Conservation (phyloP, 2,329 filamentous ascomycete genomes). For the Trichophyton schoenleinii region DNA sequence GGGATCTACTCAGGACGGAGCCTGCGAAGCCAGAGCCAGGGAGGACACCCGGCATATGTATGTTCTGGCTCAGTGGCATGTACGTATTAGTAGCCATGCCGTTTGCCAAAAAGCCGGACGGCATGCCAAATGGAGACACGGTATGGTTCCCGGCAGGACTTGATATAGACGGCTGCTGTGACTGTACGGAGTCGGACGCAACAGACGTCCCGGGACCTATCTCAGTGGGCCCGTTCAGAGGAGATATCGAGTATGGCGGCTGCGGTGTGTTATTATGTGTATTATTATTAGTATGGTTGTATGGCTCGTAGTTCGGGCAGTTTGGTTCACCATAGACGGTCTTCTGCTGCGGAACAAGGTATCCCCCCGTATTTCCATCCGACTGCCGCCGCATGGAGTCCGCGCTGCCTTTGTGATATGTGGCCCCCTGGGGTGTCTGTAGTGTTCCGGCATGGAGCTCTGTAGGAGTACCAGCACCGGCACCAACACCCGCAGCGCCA, state of each 20-base stretch:
- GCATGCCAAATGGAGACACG: slow-evolving; percentile 11
- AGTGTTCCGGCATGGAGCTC: background rate
- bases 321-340: slow-evolving; percentile 19
- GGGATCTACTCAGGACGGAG: background rate
- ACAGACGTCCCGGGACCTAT: slow-evolving; percentile 5
- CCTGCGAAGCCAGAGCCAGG: slow-evolving; percentile 8
- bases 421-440: background rate
- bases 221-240: background rate
- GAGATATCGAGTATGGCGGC: background rate
- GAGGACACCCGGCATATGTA: slow-evolving; percentile 9
- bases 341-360: slow-evolving; percentile 2
- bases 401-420: slow-evolving; percentile 11
- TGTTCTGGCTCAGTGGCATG: slow-evolving; percentile 8
- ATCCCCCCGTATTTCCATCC: slow-evolving; percentile 12
- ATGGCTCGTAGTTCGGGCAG: slow-evolving; percentile 14
- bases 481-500: no score
- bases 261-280: slow-evolving; percentile 7
- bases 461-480: background rate
- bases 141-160: slow-evolving; percentile 7
- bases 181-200: slow-evolving; percentile 8
- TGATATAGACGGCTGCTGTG: slow-evolving; percentile 12
- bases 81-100: slow-evolving; percentile 8
- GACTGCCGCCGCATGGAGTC: slow-evolving; percentile 6
- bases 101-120: slow-evolving; percentile 15
- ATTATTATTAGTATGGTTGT: slow-evolving; percentile 1